Evolutionary conservation across 2,329 filamentous ascomycete genomes (phyloP), one percentile per base, ranked within the genome.

Genomic region (Aaosphaeria arxii): DNA sequence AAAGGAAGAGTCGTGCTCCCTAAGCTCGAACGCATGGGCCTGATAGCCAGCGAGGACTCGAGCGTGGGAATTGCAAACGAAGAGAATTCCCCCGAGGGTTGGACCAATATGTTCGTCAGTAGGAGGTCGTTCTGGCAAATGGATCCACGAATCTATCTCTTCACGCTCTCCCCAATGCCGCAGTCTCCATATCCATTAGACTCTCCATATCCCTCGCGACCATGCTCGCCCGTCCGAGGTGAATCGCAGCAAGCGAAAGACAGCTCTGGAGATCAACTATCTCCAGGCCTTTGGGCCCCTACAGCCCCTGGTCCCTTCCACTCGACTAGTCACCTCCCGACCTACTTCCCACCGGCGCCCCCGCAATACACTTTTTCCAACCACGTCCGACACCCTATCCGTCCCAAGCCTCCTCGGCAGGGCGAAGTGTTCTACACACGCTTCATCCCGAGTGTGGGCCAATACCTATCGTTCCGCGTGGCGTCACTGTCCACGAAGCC

Each of bases 11-110:
- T 94, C 55, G 74, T 96, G 54, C 81, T 96, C 40, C 88, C 89
- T 28, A 96, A 96, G 75, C 81, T 96, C 40, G 92, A 96, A 74
- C 83, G 91, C 47, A 96, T 96, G 91, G 91, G 91, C 1, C 71
- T 97, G 45, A 84, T 96, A 44, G 78, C 86, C 0, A 87, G 81
- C 28, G 80, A 88, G 46, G 86, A 95, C 60, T 89, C 88, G 0
- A 80, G 82, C 1, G 88, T 94, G 2, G 89, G 89, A 4, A 76
- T 80, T 1, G 80, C 82, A 35, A 68, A 82, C 11, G 79, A 84
- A 40, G 81, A 86, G 44, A 81, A 83, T 42, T 77, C 78, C 33
- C 77, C 81, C 7, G 80, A 85, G 39, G 84, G 81, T 45, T 96
- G 89, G 88, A 77, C 78, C 30, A 76, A 82, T 44, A 91, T 95